Conservation (phyloP, 805 yeast genomes). For the Sungouiozyma intestinalis region DNA sequence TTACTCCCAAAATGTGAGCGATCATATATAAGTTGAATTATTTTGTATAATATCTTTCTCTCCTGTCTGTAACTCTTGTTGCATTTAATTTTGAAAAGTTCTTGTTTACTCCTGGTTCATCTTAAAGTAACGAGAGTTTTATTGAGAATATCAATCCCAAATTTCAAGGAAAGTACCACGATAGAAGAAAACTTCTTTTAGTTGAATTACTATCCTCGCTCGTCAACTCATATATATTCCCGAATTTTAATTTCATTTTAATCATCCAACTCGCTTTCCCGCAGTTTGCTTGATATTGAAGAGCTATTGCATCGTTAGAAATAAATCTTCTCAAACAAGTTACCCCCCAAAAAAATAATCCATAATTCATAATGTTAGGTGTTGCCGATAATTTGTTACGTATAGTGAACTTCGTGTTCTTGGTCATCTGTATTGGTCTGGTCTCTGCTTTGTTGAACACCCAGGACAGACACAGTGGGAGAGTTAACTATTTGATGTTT, state of each 20-base stretch:
- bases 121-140: neutral
- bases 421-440: slow-evolving; percentile 74
- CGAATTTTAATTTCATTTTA: neutral
- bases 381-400: slow-evolving; percentile 71
- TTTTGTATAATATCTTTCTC: neutral
- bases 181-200: too few relatives aligned
- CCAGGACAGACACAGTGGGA: slow-evolving; percentile 46
- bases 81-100: too few relatives aligned
- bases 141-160: too few relatives aligned
- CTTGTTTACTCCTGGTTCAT: too few relatives aligned
- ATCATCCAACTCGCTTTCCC: neutral
- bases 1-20: neutral
- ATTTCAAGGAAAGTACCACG: too few relatives aligned
- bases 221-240: neutral
- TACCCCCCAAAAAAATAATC: neutral
- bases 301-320: too few relatives aligned
- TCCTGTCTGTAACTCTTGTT: neutral
- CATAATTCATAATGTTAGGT: slow-evolving; percentile 42
- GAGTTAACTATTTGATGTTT: slow-evolving; percentile 83
- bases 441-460: slow-evolving; percentile 80
- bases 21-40: neutral
- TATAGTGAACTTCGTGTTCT: slow-evolving; percentile 59
- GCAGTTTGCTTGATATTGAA: too few relatives aligned
- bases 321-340: neutral
- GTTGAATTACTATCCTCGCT: neutral